Evolutionary conservation across 352 stramenopile genomes (phyloP).

Genomic region (Pythium chondricola): DNA sequence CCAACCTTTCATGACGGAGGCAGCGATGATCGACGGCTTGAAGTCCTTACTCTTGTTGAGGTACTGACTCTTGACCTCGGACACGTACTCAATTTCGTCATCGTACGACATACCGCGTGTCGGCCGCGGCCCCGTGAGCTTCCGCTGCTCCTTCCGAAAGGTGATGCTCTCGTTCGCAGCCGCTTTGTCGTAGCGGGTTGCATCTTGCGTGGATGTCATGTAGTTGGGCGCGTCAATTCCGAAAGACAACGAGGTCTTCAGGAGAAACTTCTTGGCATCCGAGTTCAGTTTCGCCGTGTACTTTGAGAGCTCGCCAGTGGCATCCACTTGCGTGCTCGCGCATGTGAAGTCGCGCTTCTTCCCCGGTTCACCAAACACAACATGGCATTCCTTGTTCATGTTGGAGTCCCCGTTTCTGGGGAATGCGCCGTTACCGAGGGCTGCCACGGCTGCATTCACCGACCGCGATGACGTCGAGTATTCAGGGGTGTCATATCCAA

Average conservation of each 20-base stretch:
- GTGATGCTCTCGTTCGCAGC: conserved; percentile 48
- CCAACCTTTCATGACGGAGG: conserved; percentile 68
- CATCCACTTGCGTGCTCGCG: conserved; percentile 45
- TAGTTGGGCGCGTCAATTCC: conserved; percentile 44
- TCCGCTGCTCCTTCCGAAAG: conserved; percentile 60
- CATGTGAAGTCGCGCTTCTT: conserved; percentile 52
- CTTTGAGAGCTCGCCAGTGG: conserved; percentile 58
- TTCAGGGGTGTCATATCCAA: conserved; percentile 50
- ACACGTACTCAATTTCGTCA: conserved; percentile 74
- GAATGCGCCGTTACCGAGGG: conserved; percentile 1
- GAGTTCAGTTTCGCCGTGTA: conserved; percentile 48
- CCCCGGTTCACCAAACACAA: conserved; percentile 56
- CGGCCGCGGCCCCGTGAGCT: conserved; percentile 42
- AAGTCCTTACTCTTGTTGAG: conserved; percentile 65
- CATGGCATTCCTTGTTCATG: conserved; percentile 57
- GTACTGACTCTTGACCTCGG: conserved; percentile 61
- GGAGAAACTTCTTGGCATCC: conserved; percentile 49
- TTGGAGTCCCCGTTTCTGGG: conserved; percentile 25
- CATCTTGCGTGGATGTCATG: conserved; percentile 57
- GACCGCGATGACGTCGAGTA: conserved; percentile 41
- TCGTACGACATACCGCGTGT: conserved; percentile 69
- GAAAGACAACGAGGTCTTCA: conserved; percentile 51
- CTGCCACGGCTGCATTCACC: conserved; percentile 40
- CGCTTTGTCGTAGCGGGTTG: conserved; percentile 58
- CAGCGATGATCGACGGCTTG: conserved; percentile 71